Evolutionary conservation across 257 asterid genomes (phyloP).

Genomic region (Coffea eugenioides): DNA sequence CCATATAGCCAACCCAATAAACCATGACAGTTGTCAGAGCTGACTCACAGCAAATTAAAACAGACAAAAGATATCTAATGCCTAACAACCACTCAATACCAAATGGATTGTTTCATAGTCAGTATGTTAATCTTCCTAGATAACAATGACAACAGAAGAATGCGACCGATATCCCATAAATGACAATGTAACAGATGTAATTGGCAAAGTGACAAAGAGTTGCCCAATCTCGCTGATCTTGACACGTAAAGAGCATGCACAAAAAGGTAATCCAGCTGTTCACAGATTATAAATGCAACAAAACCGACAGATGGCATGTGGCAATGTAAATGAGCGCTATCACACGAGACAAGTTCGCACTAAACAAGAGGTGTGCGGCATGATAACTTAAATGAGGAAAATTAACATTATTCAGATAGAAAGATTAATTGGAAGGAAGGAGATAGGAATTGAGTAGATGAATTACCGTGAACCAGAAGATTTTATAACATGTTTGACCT

Average conservation of each 20-base stretch:
- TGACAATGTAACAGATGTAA: neutral
- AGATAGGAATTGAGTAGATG: neutral
- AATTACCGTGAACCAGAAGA: neutral
- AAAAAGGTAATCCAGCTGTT: neutral
- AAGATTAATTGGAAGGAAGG: neutral
- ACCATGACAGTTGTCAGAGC: neutral
- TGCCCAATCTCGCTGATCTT: neutral
- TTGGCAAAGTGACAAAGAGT: neutral
- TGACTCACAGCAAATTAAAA: constrained; percentile 19
- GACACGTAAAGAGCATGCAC: constrained; percentile 7
- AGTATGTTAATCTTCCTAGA: neutral
- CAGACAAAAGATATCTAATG: neutral
- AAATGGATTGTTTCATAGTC: neutral
- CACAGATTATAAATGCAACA: neutral
- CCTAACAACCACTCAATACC: neutral
- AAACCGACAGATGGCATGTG: no score
- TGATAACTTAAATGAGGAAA: neutral
- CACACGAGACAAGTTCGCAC: neutral
- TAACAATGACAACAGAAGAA: neutral
- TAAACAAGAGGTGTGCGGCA: neutral
- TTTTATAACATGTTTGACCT: neutral
- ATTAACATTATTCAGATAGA: neutral
- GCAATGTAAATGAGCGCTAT: neutral
- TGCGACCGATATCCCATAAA: neutral
- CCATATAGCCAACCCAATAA: constrained; percentile 1